Base-by-base conservation (phyloP, 1,139 yeast genomes). In the Magnusiomyces fungicola region DNA sequence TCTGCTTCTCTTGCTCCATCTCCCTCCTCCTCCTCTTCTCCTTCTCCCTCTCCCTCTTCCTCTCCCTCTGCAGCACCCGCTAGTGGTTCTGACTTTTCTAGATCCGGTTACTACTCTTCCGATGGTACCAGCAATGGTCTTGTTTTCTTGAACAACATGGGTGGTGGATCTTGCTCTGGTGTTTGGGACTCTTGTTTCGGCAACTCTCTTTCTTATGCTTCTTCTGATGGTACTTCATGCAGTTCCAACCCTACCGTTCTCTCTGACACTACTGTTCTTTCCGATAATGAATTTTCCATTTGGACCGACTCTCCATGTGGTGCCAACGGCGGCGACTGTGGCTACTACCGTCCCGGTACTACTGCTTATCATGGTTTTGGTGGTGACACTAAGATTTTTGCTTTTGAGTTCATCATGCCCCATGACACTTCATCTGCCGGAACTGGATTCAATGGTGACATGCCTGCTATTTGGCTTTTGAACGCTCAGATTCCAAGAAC, bases 381-480 rank as follows among this genome's bases (percentile, higher is more conserved):
- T 34, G 83, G 80, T 47, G 69, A 78, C 50, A 70, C 77, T 63
- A 90, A 89, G 74, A 80, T 90, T 71, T 90, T 90, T 66, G 77
- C 86, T 58, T 87, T 92, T 66, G 96, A 89, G 69, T 90, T 92
- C 70, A 71, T 76, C 61, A 90, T 90, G 97, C 97, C 98, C 48
- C 69, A 74, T 50, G 95, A 85, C 59, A 56, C 70, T 42, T 62
- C 71, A 21, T 14, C 49, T 16, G 7, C 38, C 21, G 67, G 64
- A 47, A 58, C 67, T 29, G 50, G 69, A 30, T 59, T 62, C 46
- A 76, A 81, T 64, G 78, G 76, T 63, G 90, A 90, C 67, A 88
- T 89, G 96, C 97, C 97, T 50, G 97, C 97, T 40, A 81, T 90
- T 62, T 90, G 97, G 98, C 73, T 90, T 63, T 78, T 90, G 65